phyloP scores from a whole-genome alignment of 2,329 filamentous ascomycete species.

The Alternaria rosae region DNA sequence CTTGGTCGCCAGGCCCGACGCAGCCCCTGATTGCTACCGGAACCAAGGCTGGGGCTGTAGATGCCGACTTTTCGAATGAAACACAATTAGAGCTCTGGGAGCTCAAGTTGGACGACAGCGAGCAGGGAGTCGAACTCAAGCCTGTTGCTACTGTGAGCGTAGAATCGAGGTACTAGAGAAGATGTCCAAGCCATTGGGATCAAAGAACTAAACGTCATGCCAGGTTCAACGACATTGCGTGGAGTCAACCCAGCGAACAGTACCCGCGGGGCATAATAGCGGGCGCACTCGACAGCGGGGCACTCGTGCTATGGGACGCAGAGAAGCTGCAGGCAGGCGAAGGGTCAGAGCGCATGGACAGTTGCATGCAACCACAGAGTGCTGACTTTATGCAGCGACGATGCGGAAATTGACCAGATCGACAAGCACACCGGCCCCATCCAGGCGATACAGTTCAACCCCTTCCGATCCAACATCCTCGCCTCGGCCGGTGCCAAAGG shows the following conservation, averaged over 20 bases:
- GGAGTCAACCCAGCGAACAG: slow-evolving; percentile 82
- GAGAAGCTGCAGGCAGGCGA: slow-evolving; percentile 66
- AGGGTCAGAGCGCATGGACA: slow-evolving; percentile 51
- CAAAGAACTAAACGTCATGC: slow-evolving; percentile 29
- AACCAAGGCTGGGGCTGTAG: slow-evolving; percentile 92
- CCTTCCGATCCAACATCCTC: slow-evolving; percentile 85
- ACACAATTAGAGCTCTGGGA: slow-evolving; percentile 98
- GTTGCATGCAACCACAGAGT: slow-evolving; percentile 55
- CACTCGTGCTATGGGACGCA: slow-evolving; percentile 92
- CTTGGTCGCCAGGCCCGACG: slow-evolving; percentile 85
- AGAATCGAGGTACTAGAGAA: slow-evolving; percentile 77
- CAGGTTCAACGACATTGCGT: slow-evolving; percentile 97
- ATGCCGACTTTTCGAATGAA: slow-evolving; percentile 97
- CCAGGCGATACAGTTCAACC: slow-evolving; percentile 97
- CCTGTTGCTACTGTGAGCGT: slow-evolving; percentile 83
- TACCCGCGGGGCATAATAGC: slow-evolving; percentile 89
- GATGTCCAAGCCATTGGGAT: background rate
- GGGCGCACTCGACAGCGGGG: slow-evolving; percentile 92
- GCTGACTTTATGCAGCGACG: slow-evolving; percentile 62
- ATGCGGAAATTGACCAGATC: slow-evolving; percentile 84
- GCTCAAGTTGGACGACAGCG: slow-evolving; percentile 78
- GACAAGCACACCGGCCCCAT: slow-evolving; percentile 91
- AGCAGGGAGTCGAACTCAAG: slow-evolving; percentile 82
- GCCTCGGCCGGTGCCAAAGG: slow-evolving; percentile 94
- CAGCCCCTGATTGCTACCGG: slow-evolving; percentile 89